Evolutionary conservation across 495 filamentous ascomycete genomes (phyloP), one percentile per base, ranked within the genome.

Genomic region (Neurospora sp.): DNA sequence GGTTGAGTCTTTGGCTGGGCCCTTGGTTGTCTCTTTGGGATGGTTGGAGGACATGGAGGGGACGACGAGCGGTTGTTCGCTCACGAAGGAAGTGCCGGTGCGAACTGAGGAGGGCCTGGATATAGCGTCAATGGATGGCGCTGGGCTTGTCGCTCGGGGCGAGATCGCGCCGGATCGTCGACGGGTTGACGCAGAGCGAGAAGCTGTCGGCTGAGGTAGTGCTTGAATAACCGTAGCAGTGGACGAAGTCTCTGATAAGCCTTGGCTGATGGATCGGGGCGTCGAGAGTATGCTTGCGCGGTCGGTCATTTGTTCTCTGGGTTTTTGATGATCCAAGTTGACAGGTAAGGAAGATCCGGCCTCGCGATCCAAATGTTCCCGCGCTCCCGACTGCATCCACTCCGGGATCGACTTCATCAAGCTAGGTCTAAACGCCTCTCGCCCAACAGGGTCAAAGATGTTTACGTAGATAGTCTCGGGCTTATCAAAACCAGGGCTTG

Each of bases 371-470:
- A 65, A 3, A 31, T 17, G 6, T 6, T 37, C 53, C 6, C 53
- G 53, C 14, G 27, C 31, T 65, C 53, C 53, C 68, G 81, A 74
- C 40, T 74, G 77, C 82, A 86, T 85, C 82, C 82, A 86, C 31
- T 72, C 73, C 8, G 84, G 83, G n/a, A 86, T 79, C 8, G 82
- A 80, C 71, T 86, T 86, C 14, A 82, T 82, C 61, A 79, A 79
- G 17, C 81, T 80, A 1, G 83, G 83, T 70, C 73, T 79, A 70
- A 86, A 86, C 8, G 80, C 71, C 39, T 80, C 78, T 40, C 76
- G 70, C 10, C 78, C 78, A 8, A 85, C 31, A 3, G 84, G 84
- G 70, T 86, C 80, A 20, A 76, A 39, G 38, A 85, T 79, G 16
- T 81, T 83, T 1, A 85, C 78, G 71, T 83, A 85, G 17, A 84